Base-by-base conservation (phyloP, 148 eudicot species). In the Pharnaceum exiguum region DNA sequence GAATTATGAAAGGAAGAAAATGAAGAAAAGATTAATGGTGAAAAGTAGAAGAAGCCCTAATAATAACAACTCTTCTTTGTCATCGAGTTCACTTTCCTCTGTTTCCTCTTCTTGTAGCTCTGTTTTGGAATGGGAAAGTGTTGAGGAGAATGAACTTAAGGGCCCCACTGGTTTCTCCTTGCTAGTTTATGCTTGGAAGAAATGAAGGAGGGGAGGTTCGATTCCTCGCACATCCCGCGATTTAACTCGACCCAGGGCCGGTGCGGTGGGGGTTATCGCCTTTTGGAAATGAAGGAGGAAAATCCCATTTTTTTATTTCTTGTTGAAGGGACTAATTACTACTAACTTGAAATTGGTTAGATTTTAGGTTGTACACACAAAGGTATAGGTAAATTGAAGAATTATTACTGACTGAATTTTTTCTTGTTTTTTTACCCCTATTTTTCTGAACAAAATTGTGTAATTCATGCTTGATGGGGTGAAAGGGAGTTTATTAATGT, bases 141-240 rank as follows among this genome's bases (percentile, higher is more conserved):
- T 79, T 21, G 94, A 85, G 42, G 96, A 89, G 61, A 78, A 79
- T 58, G 94, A 85, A 29, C 40, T 88, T 25, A 85, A 78, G 56
- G 79, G 79, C n/a, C 89, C 89, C 46, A 73, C 82, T 46, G 94
- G 81, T 12, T 89, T 89, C 55, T 89, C 96, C 18, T 67, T 89
- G 58, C 75, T 89, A 10, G 83, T 89, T 59, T 89, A 89, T 71
- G 87, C 87, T 55, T 89, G 96, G 96, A 89, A 83, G 58, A 77
- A 57, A 31, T 70, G 60, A 51, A 32, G 17, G 13, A 23, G 11
- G n/a, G n/a, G n/a, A n/a, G n/a, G n/a, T n/a, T n/a, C n/a, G n/a
- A n/a, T n/a, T n/a, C n/a, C n/a, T n/a, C n/a, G n/a, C n/a, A n/a
- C n/a, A n/a, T n/a, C n/a, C n/a, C n/a, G n/a, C n/a, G n/a, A n/a